Percentiles rank a stretch among this genome's conserved stretches.
Evolutionary conservation across 805 yeast species (phyloP).

Genomic region (Lipomyces sp.): DNA sequence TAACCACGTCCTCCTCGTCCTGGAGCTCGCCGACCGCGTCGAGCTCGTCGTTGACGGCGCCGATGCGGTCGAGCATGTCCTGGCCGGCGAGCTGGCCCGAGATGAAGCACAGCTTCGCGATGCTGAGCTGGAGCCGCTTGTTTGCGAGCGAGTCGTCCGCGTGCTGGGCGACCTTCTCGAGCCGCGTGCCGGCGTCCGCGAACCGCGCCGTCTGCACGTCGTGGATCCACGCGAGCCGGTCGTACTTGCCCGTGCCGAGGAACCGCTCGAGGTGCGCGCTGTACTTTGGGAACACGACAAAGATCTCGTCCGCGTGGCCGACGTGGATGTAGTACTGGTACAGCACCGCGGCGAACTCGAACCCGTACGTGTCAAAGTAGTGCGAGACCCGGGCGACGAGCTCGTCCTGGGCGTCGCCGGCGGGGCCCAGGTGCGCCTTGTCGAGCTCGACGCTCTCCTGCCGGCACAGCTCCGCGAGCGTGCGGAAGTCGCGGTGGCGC

Average conservation of each 20-base stretch:
- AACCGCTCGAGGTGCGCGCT: conserved; percentile 50
- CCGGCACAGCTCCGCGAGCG: conserved; percentile 51
- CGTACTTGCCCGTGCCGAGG: conserved; percentile 42
- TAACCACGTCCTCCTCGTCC: background rate
- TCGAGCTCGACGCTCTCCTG: conserved; percentile 20
- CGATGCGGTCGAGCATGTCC: conserved; percentile 1
- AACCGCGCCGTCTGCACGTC: conserved; percentile 54
- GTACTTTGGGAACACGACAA: conserved; percentile 57
- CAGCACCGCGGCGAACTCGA: conserved; percentile 62
- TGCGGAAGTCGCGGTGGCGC: conserved; percentile 58
- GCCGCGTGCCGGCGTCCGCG: conserved; percentile 47
- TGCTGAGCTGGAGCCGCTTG: conserved; percentile 57
- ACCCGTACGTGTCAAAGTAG: conserved; percentile 62
- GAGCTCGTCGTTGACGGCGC: background rate
- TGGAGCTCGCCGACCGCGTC: background rate
- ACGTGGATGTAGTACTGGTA: conserved; percentile 56
- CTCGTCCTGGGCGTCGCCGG: conserved; percentile 9
- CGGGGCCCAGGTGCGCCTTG: background rate
- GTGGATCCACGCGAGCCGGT: conserved; percentile 66
- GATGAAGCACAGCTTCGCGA: conserved; percentile 66
- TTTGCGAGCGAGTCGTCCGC: conserved; percentile 45
- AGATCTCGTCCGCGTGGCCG: conserved; percentile 51
- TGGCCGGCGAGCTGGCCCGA: conserved; percentile 37
- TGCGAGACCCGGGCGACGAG: conserved; percentile 30
- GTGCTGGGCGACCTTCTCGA: conserved; percentile 45